A percentile compares a stretch with the other conserved stretches of the same genome.
Evolutionary conservation across 495 filamentous ascomycete genomes (phyloP).

Genomic region (Neurospora sp.): DNA sequence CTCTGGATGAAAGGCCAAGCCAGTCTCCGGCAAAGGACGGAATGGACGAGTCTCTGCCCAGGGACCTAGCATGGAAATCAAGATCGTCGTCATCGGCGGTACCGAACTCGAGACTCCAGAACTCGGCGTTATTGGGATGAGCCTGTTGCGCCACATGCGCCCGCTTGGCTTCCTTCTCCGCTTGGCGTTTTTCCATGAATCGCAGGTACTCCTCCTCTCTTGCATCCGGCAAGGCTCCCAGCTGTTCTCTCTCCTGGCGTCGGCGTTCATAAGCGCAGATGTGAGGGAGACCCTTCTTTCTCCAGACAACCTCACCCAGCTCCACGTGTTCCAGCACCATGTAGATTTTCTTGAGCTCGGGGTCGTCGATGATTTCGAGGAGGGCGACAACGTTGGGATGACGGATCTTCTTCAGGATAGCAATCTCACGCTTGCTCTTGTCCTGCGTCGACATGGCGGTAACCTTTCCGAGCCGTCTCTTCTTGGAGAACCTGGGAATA

Average conservation of each 20-base stretch:
- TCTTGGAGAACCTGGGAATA: constrained; percentile 89
- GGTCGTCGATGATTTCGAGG: constrained; percentile 95
- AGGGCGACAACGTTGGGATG: constrained; percentile 93
- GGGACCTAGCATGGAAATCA: constrained; percentile 26
- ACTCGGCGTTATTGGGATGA: constrained; percentile 40
- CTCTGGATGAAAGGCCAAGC: constrained; percentile 27
- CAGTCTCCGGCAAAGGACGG: constrained; percentile 12
- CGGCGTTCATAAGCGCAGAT: constrained; percentile 74
- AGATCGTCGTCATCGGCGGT: constrained; percentile 52
- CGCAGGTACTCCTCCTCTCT: constrained; percentile 55
- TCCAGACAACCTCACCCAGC: constrained; percentile 87
- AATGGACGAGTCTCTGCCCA: constrained; percentile 20
- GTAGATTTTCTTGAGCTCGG: constrained; percentile 92
- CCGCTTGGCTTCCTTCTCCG: constrained; percentile 45
- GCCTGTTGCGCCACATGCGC: constrained; percentile 30
- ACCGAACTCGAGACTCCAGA: constrained; percentile 76
- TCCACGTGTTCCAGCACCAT: constrained; percentile 93
- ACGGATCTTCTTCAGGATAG: constrained; percentile 94
- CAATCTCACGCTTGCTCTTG: constrained; percentile 94
- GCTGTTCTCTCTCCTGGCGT: constrained; percentile 61
- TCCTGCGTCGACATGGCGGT: constrained; percentile 58
- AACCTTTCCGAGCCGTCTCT: constrained; percentile 71
- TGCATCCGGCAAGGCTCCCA: constrained; percentile 47
- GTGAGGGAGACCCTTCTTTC: constrained; percentile 69
- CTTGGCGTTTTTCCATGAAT: constrained; percentile 46